Percentiles rank a stretch among this genome's conserved stretches.
phyloP scores from a whole-genome alignment of 1,284 basidiomycete species.

The Ceratobasidium sp. region DNA sequence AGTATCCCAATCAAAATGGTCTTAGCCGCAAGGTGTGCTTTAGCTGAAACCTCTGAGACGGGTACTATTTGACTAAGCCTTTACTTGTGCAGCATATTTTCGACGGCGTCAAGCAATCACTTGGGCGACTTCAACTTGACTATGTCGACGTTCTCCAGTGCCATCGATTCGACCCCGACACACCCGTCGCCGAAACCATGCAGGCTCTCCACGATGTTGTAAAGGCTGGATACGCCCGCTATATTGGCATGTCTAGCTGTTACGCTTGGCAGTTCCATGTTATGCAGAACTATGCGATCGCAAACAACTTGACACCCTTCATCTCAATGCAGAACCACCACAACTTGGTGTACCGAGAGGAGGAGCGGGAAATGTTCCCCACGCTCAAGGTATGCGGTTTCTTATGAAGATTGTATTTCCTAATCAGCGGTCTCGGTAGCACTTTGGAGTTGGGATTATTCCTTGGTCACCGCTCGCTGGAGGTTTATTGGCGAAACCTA shows the following conservation, averaged over 20 bases:
- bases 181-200: conserved; percentile 54
- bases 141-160: conserved; percentile 50
- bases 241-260: conserved; percentile 52
- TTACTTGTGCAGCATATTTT: conserved; percentile 44
- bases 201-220: conserved; percentile 56
- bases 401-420: background rate
- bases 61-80: background rate
- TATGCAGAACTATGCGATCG: conserved; percentile 49
- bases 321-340: conserved; percentile 55
- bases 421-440: background rate
- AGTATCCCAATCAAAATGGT: conserved; percentile 51
- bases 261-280: conserved; percentile 45
- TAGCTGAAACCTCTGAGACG: conserved; percentile 8
- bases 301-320: conserved; percentile 51
- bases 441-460: conserved; percentile 46
- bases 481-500: conserved; percentile 30
- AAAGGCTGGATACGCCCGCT: conserved; percentile 51
- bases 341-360: conserved; percentile 45
- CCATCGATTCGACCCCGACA: conserved; percentile 53
- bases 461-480: conserved; percentile 46
- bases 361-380: conserved; percentile 49
- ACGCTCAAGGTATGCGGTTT: conserved; percentile 37
- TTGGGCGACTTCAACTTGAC: conserved; percentile 34
- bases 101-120: conserved; percentile 1
- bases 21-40: conserved; percentile 47